Base-by-base conservation (phyloP, 805 yeast species). In the Diddensiella transvaalensis region DNA sequence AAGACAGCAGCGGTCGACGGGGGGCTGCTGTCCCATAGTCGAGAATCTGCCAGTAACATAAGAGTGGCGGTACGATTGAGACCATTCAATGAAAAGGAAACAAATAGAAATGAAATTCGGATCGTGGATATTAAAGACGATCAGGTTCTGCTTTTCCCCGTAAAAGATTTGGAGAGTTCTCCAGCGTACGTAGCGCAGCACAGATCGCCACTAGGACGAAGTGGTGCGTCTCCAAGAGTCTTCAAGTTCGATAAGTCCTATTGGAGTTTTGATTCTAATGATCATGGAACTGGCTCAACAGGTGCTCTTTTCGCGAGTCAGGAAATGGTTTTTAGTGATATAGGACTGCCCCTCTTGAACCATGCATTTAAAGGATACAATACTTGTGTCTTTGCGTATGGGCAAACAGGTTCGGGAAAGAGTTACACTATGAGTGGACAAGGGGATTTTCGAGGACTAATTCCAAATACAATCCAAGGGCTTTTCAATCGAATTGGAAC, bases 321-420 rank as follows among this genome's bases (percentile, higher is more conserved):
- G 59, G 36, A 58, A 5, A 60, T 60, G 2, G 74, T 83, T 2
- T 85, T 82, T 56, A 58, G 64, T 2, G 62, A 68, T n/a, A 69
- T 79, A 11, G 91, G 89, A 0, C 68, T 70, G 11, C 80, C 78
- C 32, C 67, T 83, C 46, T 64, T 85, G 8, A 71, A 75, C 21
- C 86, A 80, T 69, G 71, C 85, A 1, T 63, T 85, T 44, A 75
- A 75, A 52, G 95, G 95, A 0, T 80, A 72, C 61, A 82, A 83
- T 53, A 82, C 84, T 2, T 83, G 86, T 59, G 78, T 83, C 1
- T 78, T 82, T 61, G 87, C 88, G 1, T 82, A 83, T 58, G 88
- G 87, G 3, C 95, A 86, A 61, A 86, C 93, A 0, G 89, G 85
- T 1, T 75, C 91, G 0, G 95, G 95, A 1, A 86, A 86, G 59